Base-by-base conservation (phyloP, 208 protist species). In the Acanthamoeba sp. region DNA sequence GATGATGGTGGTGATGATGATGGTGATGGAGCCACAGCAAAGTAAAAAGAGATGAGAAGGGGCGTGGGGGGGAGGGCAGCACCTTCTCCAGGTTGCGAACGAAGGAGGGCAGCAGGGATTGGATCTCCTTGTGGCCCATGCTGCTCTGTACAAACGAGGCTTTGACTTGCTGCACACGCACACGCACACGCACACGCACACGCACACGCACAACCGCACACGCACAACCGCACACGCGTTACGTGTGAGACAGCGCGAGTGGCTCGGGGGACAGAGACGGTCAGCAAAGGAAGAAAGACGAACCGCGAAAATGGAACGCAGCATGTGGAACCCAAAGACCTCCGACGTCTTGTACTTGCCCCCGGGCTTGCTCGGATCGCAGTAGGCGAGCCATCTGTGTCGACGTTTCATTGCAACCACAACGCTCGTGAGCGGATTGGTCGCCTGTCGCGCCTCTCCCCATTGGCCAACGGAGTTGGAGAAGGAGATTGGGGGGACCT, bases 241-340 rank as follows among this genome's bases (percentile, higher is more conserved):
- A 20, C 22, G 55, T n/a, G 24, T 29, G 6, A 62, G 55, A 52
- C 14, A 18, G 48, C 48, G 62, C 16, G 32, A 71, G 62, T n/a
- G 62, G 12, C 22, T 62, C 55, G 55, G 22, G 55, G 22, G 22
- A 12, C 16, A 62, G 20, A 38, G n/a, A 73, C 9, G 64, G 9
- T 73, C 9, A 73, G 64, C 14, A 59, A 59, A 59, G 10, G 52
- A 59, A 73, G 12, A 32, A 24, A 16, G 9, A 73, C 36, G 20
- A 45, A 84, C 73, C 73, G 32, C 73, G n/a, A 55, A 84, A 5
- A 84, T 40, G 27, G 40, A 48, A 7, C 73, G 73, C 34, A 84
- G 73, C 73, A 84, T 84, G 73, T 84, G 73, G 73, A 84, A 84
- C 29, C 73, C 73, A 52, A 84, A 84, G 24, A 84, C 73, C 73